A percentile compares a stretch with the other conserved stretches of the same genome.
phyloP scores from a whole-genome alignment of 1,284 basidiomycete species.

The Coriolopsis trogii region DNA sequence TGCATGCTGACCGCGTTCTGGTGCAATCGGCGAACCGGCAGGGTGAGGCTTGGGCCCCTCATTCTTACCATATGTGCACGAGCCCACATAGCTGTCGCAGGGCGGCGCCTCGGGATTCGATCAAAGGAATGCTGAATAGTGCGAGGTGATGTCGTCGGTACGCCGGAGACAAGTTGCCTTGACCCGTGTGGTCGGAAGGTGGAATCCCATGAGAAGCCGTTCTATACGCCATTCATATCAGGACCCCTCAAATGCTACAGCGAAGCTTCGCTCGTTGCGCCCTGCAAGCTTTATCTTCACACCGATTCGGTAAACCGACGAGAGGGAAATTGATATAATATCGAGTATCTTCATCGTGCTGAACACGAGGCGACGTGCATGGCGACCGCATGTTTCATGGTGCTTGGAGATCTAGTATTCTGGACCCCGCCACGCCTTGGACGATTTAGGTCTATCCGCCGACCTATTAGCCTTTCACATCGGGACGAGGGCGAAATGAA shows the following conservation, averaged over 20 bases:
- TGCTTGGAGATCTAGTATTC: conserved; percentile 26
- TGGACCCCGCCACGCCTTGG: conserved; percentile 26
- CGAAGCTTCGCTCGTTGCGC: conserved; percentile 22
- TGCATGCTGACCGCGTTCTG: conserved; percentile 37
- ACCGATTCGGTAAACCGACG: conserved; percentile 17
- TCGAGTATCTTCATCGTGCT: conserved; percentile 28
- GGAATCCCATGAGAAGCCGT: conserved; percentile 22
- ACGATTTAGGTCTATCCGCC: conserved; percentile 21
- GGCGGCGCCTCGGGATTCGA: conserved; percentile 29
- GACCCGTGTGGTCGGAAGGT: conserved; percentile 22
- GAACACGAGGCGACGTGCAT: conserved; percentile 31
- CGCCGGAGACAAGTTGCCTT: conserved; percentile 21
- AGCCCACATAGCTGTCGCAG: conserved; percentile 27
- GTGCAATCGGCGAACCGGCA: conserved; percentile 31
- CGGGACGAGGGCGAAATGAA: conserved; percentile 17
- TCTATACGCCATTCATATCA: conserved; percentile 15
- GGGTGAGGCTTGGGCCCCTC: conserved; percentile 38
- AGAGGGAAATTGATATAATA: conserved; percentile 22
- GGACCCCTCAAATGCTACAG: conserved; percentile 15
- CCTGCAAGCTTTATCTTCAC: conserved; percentile 20
- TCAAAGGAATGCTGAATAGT: conserved; percentile 29
- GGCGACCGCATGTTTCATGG: conserved; percentile 29
- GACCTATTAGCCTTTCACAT: conserved; percentile 22
- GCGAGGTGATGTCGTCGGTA: conserved; percentile 24
- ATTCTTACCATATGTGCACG: conserved; percentile 30